Conservation (phyloP, 2,329 filamentous ascomycete species). For the Colletotrichum truncatum region DNA sequence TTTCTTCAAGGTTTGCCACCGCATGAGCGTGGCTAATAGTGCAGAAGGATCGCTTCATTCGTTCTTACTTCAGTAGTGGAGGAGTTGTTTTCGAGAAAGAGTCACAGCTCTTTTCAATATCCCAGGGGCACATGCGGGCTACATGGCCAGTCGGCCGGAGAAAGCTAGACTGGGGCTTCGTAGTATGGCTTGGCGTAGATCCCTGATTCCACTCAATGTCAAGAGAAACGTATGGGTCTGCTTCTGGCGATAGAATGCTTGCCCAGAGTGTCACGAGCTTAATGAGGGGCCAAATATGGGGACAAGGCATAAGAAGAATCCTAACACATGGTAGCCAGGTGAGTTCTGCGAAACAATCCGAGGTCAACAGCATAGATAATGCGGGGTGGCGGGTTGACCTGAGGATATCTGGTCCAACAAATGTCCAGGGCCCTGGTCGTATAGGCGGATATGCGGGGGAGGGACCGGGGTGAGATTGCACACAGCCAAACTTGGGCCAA, state of each 20-base stretch:
- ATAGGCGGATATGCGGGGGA: conserved; percentile 24
- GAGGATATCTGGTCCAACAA: neutral
- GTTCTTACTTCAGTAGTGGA: neutral
- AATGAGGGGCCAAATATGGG: neutral
- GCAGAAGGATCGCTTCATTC: neutral
- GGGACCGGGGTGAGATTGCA: conserved; percentile 7
- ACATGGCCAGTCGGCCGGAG: neutral
- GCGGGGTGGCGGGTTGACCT: conserved; percentile 2
- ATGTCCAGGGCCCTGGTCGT: conserved; percentile 15
- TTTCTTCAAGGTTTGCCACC: neutral
- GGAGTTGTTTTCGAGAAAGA: conserved; percentile 1
- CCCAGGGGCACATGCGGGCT: neutral
- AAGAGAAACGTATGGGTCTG: neutral
- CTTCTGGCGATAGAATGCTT: neutral
- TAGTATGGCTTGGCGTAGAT: conserved; percentile 8
- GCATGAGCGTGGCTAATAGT: neutral
- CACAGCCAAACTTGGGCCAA: neutral
- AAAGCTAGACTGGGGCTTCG: neutral
- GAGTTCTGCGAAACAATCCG: conserved; percentile 4
- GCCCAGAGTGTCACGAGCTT: conserved; percentile 23
- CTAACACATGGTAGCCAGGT: no score
- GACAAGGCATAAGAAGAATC: no score
- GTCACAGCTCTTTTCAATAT: conserved; percentile 11
- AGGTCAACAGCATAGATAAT: neutral
- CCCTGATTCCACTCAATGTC: neutral